Conservation (phyloP, 352 stramenopile species). For the Pythium oligandrum region DNA sequence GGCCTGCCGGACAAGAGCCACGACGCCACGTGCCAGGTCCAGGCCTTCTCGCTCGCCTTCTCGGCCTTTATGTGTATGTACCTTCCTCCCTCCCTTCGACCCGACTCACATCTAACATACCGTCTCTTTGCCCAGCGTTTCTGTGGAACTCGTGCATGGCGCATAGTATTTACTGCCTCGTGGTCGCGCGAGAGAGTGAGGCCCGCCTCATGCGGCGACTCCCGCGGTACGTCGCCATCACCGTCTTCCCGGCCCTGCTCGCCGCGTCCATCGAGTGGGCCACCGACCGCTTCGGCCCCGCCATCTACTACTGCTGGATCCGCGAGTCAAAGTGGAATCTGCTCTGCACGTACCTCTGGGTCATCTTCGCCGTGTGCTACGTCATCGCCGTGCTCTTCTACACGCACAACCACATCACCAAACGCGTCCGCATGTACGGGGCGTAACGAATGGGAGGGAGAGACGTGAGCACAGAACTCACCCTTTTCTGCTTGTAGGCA, state of each 20-base stretch:
- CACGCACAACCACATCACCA: constrained; percentile 52
- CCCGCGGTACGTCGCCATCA: constrained; percentile 49
- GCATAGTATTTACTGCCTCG: constrained; percentile 68
- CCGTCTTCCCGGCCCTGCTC: constrained; percentile 33
- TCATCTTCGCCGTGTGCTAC: constrained; percentile 58
- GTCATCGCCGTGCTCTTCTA: constrained; percentile 59
- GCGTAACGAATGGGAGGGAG: not conserved
- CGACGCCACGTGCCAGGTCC: constrained; percentile 33
- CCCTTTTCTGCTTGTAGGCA: constrained; percentile 23
- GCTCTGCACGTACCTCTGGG: constrained; percentile 58
- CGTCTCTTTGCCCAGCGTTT: constrained; percentile 22
- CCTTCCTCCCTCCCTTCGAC: not conserved
- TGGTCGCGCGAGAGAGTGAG: constrained; percentile 64
- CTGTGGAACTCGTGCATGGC: constrained; percentile 70
- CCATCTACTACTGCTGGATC: constrained; percentile 82
- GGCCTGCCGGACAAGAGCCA: constrained; percentile 19
- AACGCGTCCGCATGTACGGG: constrained; percentile 22
- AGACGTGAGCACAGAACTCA: not conserved
- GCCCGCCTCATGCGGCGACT: constrained; percentile 51
- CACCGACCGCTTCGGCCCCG: constrained; percentile 21
- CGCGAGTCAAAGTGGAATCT: constrained; percentile 39
- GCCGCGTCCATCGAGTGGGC: constrained; percentile 27
- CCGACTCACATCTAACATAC: no score
- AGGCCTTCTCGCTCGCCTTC: constrained; percentile 50
- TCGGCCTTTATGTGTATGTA: constrained; percentile 49